Percentiles rank a stretch among this genome's conserved stretches.
Conservation (phyloP, 2,329 filamentous ascomycete genomes). For the Rutstroemia sp. region DNA sequence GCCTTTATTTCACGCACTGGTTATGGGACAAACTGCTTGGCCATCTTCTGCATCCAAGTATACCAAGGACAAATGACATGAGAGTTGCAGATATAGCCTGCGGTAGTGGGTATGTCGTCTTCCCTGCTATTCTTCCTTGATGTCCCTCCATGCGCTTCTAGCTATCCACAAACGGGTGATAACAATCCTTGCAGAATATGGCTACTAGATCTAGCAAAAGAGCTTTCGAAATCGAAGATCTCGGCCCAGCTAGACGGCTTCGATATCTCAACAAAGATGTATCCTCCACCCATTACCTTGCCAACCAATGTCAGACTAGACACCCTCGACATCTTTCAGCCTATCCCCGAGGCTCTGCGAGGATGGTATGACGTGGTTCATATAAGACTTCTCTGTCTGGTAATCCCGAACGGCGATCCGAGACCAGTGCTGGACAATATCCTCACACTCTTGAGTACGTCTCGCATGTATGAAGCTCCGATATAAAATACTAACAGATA, state of each 20-base stretch:
- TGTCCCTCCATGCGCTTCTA: not conserved
- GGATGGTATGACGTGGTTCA: slow-evolving; percentile 1
- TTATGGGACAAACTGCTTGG: slow-evolving; percentile 1
- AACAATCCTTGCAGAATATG: not conserved
- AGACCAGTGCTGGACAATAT: not conserved
- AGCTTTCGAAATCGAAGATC: not conserved
- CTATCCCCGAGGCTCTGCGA: not conserved
- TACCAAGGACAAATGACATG: not conserved
- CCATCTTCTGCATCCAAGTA: not conserved
- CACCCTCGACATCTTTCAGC: not conserved
- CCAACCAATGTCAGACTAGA: slow-evolving; percentile 1
- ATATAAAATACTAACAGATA: not conserved
- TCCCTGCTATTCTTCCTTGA: not conserved
- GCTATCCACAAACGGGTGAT: not conserved
- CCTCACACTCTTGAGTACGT: not conserved
- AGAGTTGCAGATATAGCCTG: slow-evolving; percentile 5
- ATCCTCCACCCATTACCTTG: not conserved
- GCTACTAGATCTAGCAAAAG: slow-evolving; percentile 4
- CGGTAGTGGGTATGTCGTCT: not conserved
- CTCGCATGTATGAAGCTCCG: no score
- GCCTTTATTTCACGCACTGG: slow-evolving; percentile 1
- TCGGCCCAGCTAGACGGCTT: not conserved
- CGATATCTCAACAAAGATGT: not conserved
- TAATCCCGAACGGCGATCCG: not conserved
- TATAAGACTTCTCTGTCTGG: slow-evolving; percentile 1